phyloP scores from a whole-genome alignment of 73 alveolate genomes.

The Stentor roeselii region DNA sequence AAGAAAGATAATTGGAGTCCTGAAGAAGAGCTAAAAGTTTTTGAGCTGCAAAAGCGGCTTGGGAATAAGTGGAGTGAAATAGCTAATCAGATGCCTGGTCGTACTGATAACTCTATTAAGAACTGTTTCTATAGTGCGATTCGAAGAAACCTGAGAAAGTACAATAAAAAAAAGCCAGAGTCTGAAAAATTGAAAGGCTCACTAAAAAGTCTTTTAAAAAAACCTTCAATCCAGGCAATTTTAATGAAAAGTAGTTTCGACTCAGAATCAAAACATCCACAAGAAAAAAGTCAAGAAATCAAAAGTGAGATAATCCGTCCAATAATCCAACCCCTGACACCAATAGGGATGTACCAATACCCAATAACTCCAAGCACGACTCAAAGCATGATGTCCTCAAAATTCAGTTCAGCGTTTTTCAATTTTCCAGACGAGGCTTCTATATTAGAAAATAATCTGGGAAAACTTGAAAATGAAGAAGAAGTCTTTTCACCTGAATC shows the following conservation, averaged over 20 bases:
- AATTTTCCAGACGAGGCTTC: neutral
- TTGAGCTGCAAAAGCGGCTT: conserved; percentile 52
- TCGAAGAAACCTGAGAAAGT: conserved; percentile 35
- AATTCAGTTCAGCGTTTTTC: neutral
- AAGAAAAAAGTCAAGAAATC: neutral
- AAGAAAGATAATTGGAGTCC: conserved; percentile 63
- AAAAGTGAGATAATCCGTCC: neutral
- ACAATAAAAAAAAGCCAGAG: neutral
- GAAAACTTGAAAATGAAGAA: neutral
- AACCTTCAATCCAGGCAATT: neutral
- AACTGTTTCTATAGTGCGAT: conserved; percentile 69
- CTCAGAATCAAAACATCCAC: neutral
- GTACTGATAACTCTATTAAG: conserved; percentile 65
- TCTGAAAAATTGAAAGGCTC: neutral
- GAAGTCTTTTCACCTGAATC: neutral
- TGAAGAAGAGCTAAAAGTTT: conserved; percentile 67
- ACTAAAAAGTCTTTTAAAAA: neutral
- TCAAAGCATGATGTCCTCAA: neutral
- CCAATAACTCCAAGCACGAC: neutral
- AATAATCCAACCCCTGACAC: neutral
- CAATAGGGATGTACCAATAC: neutral
- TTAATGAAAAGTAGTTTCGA: neutral
- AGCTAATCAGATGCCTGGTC: conserved; percentile 60
- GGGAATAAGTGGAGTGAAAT: conserved; percentile 78
- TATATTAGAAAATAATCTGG: neutral